Percentiles rank a stretch among this genome's conserved stretches.
phyloP scores from a whole-genome alignment of 1,139 yeast species.

The Saccharomycopsis phalli region DNA sequence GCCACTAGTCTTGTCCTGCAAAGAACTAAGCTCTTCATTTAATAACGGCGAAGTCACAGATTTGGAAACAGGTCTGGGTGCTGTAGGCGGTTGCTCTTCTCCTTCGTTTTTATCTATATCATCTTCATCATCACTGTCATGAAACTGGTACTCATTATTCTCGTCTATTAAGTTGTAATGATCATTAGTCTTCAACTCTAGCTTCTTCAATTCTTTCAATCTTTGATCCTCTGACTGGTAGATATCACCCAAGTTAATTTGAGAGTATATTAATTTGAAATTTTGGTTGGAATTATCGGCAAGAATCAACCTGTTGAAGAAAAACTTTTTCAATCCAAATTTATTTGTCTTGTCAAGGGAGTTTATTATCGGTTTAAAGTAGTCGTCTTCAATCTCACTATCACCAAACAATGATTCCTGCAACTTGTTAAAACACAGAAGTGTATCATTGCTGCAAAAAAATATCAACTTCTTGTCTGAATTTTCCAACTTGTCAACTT shows the following conservation, averaged over 20 bases:
- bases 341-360: conserved; percentile 9
- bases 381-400: conserved; percentile 19
- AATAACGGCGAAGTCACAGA: conserved; percentile 16
- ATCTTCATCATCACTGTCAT: conserved; percentile 13
- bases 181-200: conserved; percentile 14
- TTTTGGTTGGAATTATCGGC: conserved; percentile 12
- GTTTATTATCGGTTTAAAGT: conserved; percentile 15
- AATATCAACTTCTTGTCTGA: conserved; percentile 16
- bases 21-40: conserved; percentile 10
- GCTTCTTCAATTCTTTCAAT: conserved; percentile 5
- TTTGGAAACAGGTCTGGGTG: background rate
- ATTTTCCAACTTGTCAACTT: conserved; percentile 8
- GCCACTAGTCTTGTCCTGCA: conserved; percentile 14
- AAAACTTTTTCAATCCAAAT: conserved; percentile 16
- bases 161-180: conserved; percentile 16
- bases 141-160: conserved; percentile 13
- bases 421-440: conserved; percentile 13
- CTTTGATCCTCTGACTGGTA: conserved; percentile 12
- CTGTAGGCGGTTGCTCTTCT: background rate
- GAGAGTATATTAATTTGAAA: conserved; percentile 7
- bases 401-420: conserved; percentile 14
- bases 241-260: conserved; percentile 12
- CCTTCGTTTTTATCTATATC: conserved; percentile 9
- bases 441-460: conserved; percentile 9
- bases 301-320: conserved; percentile 12